Evolutionary conservation across 768 basidiomycete species (phyloP).

Genomic region (Lentinula boryana): DNA sequence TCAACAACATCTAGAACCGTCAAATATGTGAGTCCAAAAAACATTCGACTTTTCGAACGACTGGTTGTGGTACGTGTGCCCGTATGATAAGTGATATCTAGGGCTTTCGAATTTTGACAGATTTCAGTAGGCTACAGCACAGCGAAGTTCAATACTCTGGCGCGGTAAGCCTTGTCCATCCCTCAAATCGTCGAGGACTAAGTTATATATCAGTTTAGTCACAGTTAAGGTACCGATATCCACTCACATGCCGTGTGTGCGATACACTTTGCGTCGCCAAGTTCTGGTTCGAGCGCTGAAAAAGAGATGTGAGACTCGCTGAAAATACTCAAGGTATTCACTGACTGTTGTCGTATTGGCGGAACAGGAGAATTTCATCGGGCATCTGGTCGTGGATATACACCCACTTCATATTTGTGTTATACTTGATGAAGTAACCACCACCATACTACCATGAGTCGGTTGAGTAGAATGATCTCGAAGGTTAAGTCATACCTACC

Average conservation of each 20-base stretch:
- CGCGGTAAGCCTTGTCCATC: conserved; percentile 5
- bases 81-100: no score
- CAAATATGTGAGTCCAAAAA: no score
- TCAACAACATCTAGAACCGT: no score
- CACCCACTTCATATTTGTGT: conserved; percentile 6
- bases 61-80: no score
- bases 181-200: conserved; percentile 6
- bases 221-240: no score
- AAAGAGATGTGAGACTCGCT: background rate
- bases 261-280: conserved; percentile 1
- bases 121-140: conserved; percentile 6
- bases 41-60: no score
- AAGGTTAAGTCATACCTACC: background rate
- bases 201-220: background rate
- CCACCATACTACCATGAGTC: conserved; percentile 2
- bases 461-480: no score
- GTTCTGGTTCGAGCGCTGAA: background rate
- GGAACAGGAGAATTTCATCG: conserved; percentile 7
- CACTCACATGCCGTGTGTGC: conserved; percentile 7
- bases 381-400: conserved; percentile 7
- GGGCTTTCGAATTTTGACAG: background rate
- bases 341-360: conserved; percentile 7
- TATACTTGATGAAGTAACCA: conserved; percentile 6
- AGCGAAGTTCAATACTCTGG: conserved; percentile 7
- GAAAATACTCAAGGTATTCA: no score